Evolutionary conservation across 148 eudicot genomes (phyloP).

Genomic region (Vaccinium corymbosum): DNA sequence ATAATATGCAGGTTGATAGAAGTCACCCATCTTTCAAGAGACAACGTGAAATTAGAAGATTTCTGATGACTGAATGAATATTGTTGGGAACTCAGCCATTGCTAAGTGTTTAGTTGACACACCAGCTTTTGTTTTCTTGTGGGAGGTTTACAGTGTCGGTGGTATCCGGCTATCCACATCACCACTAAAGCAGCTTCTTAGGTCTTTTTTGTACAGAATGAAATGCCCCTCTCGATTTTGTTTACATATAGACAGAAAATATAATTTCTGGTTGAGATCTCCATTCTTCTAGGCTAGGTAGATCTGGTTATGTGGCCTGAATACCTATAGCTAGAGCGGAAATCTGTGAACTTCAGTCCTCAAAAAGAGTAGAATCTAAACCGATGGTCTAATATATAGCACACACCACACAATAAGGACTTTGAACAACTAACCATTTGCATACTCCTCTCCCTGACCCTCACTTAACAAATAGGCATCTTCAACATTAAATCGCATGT

Average conservation of each 20-base stretch:
- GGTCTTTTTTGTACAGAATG: neutral
- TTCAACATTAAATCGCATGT: slow-evolving; percentile 75
- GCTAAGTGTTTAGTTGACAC: no score
- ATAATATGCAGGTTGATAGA: neutral
- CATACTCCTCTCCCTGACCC: slow-evolving; percentile 63
- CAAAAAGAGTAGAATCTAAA: neutral
- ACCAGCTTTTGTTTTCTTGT: no score
- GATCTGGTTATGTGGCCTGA: neutral
- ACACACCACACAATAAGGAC: neutral
- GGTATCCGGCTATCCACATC: no score
- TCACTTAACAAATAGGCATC: slow-evolving; percentile 74
- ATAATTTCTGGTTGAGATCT: neutral
- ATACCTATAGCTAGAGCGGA: neutral
- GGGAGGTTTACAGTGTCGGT: no score
- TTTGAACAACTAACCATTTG: slow-evolving; percentile 47
- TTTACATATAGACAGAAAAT: neutral
- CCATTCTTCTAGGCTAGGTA: neutral
- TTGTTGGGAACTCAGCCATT: no score
- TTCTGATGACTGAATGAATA: no score
- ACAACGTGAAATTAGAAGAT: no score
- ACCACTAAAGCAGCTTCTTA: no score
- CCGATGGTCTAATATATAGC: neutral
- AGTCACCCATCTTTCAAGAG: no score
- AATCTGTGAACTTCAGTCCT: neutral
- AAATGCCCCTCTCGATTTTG: neutral